These are phyloP conservation scores for Capsicum rhomboideum DNA, from an alignment of 257 asterid genomes.

Conservation along the genomic window DNA sequence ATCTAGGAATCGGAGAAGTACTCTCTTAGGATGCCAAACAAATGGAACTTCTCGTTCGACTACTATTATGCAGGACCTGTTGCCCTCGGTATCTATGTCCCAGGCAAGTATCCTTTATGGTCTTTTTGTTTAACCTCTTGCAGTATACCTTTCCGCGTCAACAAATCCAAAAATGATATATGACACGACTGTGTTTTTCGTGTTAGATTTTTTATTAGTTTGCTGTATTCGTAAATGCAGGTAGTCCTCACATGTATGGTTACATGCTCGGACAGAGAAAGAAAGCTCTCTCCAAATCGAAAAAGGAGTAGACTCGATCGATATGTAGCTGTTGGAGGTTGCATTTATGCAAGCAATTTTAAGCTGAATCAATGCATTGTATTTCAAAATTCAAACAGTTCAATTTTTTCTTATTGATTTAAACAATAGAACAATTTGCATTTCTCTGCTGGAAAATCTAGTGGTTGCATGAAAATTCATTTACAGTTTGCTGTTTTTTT, in stretches of 20 bases:
- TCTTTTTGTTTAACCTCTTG: neutral
- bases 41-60: slow-evolving; percentile 73
- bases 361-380: neutral
- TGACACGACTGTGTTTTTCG: neutral
- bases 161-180: neutral
- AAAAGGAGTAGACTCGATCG: slow-evolving; percentile 31
- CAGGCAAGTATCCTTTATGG: slow-evolving; percentile 21
- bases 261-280: slow-evolving; percentile 92
- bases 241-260: slow-evolving; percentile 70
- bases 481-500: neutral
- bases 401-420: neutral
- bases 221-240: neutral
- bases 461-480: neutral
- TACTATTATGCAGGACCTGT: slow-evolving; percentile 50
- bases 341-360: neutral
- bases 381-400: neutral
- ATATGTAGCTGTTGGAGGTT: neutral
- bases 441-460: neutral
- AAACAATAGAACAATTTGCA: neutral
- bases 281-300: slow-evolving; percentile 65
- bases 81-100: slow-evolving; percentile 62
- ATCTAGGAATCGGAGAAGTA: slow-evolving; percentile 48
- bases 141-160: neutral
- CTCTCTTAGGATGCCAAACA: slow-evolving; percentile 75
- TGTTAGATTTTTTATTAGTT: neutral